Base-by-base conservation (phyloP, 257 asterid genomes). In the Euphrasia confusa region DNA sequence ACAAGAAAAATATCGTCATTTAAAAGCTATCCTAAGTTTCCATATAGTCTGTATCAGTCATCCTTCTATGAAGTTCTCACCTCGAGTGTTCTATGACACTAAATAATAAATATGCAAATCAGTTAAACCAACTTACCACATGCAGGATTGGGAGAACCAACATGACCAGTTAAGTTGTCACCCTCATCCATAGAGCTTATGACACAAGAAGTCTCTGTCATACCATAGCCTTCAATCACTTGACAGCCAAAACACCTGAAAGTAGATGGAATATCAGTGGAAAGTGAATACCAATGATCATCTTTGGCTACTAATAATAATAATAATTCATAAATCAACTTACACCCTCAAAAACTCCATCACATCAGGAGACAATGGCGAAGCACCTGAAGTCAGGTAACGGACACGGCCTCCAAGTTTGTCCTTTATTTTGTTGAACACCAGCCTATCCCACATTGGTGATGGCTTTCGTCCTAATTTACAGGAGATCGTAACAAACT, bases 201-300 rank as follows among this genome's bases (percentile, higher is more conserved):
- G 61, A 86, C 93, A 75, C 98, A 88, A n/a, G 98, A 88, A 61
- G 93, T 74, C 73, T 92, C 98, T 26, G 98, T 92, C 98, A 92
- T 92, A 52, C 98, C 98, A 75, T 92, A 92, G 61, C 97, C 98
- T 80, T 92, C 98, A 66, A 74, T 56, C 54, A 88, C 89, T 66
- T 55, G 80, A 68, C 97, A 83, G 74, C 98, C 95, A 72, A 88
- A 92, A 75, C 98, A 88, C 80, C 98, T 92, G 74, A 30, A 68
- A 32, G 65, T 66, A 63, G 56, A 58, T 62, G 60, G 18, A 11
- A 45, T 74, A 68, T 59, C 53, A 64, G 35, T 48, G 49, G 59
- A 59, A 64, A 59, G 71, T n/a, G 58, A 45, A 61, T 52, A 35
- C 47, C 69, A 63, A 54, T 37, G 49, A 56, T 59, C 33, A 30